Conservation (phyloP, 2,329 filamentous ascomycete genomes). For the Emergomyces africanus region DNA sequence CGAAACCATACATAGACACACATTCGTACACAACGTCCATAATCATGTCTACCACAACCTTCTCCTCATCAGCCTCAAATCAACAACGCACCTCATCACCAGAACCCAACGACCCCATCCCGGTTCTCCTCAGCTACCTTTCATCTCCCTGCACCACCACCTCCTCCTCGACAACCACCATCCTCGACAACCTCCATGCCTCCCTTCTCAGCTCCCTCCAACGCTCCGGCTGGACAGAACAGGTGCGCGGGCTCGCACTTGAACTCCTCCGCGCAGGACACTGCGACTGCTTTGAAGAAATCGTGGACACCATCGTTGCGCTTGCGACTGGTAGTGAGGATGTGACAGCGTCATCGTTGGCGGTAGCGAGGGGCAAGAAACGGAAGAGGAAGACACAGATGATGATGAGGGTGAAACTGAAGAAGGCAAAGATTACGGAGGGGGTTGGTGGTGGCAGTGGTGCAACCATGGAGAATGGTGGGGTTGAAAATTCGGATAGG, state of each 20-base stretch:
- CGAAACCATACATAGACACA: not conserved
- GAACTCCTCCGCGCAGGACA: constrained; percentile 46
- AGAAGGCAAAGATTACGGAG: not conserved
- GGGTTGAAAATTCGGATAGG: not conserved
- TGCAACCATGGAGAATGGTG: constrained; percentile 6
- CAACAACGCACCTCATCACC: constrained; percentile 7
- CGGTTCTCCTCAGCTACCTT: constrained; percentile 19
- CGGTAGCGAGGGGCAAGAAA: constrained; percentile 12
- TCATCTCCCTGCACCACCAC: constrained; percentile 30
- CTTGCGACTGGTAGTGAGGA: constrained; percentile 27
- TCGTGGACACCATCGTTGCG: constrained; percentile 41
- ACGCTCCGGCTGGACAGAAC: constrained; percentile 46
- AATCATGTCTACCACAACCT: constrained; percentile 1
- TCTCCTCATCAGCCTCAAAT: not conserved
- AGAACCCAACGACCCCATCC: constrained; percentile 11
- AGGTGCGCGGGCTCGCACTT: constrained; percentile 41
- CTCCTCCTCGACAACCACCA: constrained; percentile 22
- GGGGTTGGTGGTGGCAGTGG: constrained; percentile 10
- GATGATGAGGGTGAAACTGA: constrained; percentile 3
- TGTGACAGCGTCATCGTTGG: constrained; percentile 16
- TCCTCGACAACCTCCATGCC: constrained; percentile 43
- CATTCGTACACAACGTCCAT: not conserved
- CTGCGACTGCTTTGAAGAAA: constrained; percentile 44
- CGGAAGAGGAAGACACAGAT: constrained; percentile 12
- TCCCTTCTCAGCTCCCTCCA: constrained; percentile 43